Conservation (phyloP, 1,284 basidiomycete genomes). For the Ganoderma lucidum region DNA sequence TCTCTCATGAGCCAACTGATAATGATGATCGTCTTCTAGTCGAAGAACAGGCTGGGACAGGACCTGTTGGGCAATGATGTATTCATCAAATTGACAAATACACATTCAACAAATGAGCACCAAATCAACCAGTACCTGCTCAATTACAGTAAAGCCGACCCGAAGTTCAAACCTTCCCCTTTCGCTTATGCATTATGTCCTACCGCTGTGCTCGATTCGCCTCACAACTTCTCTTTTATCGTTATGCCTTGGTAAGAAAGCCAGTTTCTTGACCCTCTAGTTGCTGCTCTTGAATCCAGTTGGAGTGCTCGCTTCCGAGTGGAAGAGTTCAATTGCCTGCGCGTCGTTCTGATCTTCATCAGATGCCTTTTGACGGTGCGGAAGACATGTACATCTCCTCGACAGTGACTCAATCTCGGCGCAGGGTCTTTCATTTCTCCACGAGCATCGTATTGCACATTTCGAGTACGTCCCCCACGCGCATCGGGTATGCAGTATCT, state of each 20-base stretch:
- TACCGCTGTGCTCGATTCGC: background rate
- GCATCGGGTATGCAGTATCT: no score
- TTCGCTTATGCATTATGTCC: conserved; percentile 3
- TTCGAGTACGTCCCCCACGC: background rate
- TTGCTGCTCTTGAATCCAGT: background rate
- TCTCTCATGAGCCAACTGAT: no score
- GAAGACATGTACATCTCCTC: background rate
- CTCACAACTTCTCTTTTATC: conserved; percentile 11
- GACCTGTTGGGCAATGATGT: background rate
- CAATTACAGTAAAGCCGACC: background rate
- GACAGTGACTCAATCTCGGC: background rate
- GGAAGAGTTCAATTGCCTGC: background rate
- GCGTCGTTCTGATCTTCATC: conserved; percentile 2
- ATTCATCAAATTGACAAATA: background rate
- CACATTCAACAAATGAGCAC: background rate
- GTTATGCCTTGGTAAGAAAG: conserved; percentile 16
- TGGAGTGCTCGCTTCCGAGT: background rate
- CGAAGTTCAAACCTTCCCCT: no score
- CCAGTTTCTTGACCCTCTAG: background rate
- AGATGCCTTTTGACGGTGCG: conserved; percentile 13
- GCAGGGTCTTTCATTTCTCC: conserved; percentile 5
- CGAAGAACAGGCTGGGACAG: background rate
- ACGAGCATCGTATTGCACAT: conserved; percentile 8
- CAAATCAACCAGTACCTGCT: background rate
- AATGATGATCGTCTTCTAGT: background rate